These are phyloP conservation scores for Penicillium janthinellum DNA, from an alignment of 2,329 filamentous ascomycete species.

Conservation along the genomic window DNA sequence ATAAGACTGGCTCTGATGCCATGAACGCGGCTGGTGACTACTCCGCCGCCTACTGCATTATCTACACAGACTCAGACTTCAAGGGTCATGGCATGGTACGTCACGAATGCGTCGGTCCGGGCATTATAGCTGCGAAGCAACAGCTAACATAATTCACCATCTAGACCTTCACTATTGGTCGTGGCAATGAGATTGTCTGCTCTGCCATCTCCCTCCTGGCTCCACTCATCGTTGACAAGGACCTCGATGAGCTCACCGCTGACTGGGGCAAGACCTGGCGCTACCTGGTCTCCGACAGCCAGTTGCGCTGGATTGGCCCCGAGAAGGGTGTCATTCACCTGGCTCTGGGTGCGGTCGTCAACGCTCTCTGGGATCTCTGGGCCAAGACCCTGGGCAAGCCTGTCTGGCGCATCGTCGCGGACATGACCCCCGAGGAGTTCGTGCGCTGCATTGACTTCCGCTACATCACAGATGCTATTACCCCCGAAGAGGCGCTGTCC, in stretches of 20 bases:
- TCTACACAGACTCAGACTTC: conserved; percentile 70
- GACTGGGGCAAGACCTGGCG: conserved; percentile 91
- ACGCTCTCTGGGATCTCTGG: conserved; percentile 95
- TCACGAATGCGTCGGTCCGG: neutral
- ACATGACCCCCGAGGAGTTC: conserved; percentile 86
- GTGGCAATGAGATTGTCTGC: conserved; percentile 91
- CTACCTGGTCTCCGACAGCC: conserved; percentile 85
- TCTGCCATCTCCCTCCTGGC: conserved; percentile 77
- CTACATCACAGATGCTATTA: conserved; percentile 92
- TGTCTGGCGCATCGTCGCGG: conserved; percentile 85
- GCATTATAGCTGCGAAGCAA: neutral
- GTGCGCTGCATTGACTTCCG: conserved; percentile 89
- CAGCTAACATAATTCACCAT: neutral
- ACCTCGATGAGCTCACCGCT: conserved; percentile 72
- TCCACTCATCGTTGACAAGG: conserved; percentile 72
- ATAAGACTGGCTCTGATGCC: conserved; percentile 94
- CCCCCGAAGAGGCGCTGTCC: conserved; percentile 75
- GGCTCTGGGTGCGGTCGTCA: conserved; percentile 83
- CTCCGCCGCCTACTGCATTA: conserved; percentile 90
- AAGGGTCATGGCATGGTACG: conserved; percentile 47
- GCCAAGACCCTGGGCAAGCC: conserved; percentile 83
- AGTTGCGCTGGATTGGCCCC: conserved; percentile 90
- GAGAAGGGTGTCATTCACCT: conserved; percentile 95
- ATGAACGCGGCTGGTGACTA: conserved; percentile 96
- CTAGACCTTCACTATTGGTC: conserved; percentile 55